Evolutionary conservation across 768 basidiomycete species (phyloP).

Genomic region (Lactifluus rugatus): DNA sequence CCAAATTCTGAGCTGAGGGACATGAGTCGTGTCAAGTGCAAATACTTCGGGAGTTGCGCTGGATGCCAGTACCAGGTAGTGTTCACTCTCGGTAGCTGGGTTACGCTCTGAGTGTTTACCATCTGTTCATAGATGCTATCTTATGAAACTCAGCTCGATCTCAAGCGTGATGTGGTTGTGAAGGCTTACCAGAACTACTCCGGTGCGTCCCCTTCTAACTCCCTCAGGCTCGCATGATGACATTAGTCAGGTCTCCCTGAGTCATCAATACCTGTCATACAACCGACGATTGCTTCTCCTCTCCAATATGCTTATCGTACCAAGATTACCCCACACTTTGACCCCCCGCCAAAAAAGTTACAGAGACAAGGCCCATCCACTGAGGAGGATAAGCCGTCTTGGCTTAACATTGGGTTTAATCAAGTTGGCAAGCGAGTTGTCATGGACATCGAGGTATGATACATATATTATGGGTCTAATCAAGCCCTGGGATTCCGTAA

Average conservation of each 20-base stretch:
- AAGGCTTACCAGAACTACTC: constrained; percentile 81
- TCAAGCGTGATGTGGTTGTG: constrained; percentile 79
- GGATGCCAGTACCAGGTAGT: constrained; percentile 91
- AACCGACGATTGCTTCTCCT: constrained; percentile 76
- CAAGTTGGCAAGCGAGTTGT: constrained; percentile 59
- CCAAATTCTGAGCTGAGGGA: constrained; percentile 64
- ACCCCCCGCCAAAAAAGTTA: constrained; percentile 47
- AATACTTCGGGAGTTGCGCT: constrained; percentile 81
- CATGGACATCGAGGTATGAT: constrained; percentile 81
- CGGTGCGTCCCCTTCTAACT: constrained; percentile 25
- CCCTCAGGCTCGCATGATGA: not conserved
- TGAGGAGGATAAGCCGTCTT: constrained; percentile 39
- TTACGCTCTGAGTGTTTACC: not conserved
- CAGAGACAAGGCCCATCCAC: constrained; percentile 22
- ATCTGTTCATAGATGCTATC: constrained; percentile 59
- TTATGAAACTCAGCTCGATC: constrained; percentile 73
- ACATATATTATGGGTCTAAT: not conserved
- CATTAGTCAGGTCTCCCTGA: constrained; percentile 41
- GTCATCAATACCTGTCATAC: constrained; percentile 51
- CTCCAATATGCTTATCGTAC: constrained; percentile 89
- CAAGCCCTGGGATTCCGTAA: not conserved
- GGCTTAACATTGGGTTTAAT: constrained; percentile 88
- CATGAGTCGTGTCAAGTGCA: constrained; percentile 55
- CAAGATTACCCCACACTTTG: constrained; percentile 96
- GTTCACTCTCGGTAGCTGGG: not conserved